A percentile compares a stretch with the other conserved stretches of the same genome.
Conservation (phyloP, 2,329 filamentous ascomycete genomes). For the Penicillium brevicompactum region DNA sequence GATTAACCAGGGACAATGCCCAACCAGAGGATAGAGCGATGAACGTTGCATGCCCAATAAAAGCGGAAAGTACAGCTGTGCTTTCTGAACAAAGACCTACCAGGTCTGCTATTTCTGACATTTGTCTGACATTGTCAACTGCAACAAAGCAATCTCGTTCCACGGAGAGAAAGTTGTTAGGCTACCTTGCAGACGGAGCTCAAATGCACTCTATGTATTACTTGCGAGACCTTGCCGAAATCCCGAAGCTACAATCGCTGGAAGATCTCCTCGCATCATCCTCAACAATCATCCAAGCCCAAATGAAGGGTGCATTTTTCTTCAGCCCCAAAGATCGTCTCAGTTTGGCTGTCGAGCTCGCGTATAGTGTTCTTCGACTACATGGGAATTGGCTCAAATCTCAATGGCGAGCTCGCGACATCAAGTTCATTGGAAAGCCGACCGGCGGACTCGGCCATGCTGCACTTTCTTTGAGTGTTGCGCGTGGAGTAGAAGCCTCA, state of each 20-base stretch:
- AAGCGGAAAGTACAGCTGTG: not conserved
- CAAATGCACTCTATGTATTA: not conserved
- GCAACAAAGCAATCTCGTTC: not conserved
- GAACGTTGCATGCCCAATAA: not conserved
- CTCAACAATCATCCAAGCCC: not conserved
- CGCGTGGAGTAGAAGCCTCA: too few species aligned
- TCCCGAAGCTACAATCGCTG: not conserved
- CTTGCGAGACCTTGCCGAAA: not conserved
- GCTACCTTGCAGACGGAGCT: not conserved
- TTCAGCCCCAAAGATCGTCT: constrained; percentile 10
- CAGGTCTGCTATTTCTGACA: not conserved
- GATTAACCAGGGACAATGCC: not conserved
- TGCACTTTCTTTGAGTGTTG: not conserved
- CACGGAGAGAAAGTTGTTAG: not conserved
- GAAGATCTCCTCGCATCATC: not conserved
- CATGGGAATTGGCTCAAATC: constrained; percentile 21
- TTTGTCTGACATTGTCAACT: not conserved
- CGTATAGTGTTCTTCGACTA: constrained; percentile 21
- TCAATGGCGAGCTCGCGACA: constrained; percentile 15
- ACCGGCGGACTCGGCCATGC: not conserved
- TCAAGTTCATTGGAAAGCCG: constrained; percentile 9
- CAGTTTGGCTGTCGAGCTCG: constrained; percentile 13
- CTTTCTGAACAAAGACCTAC: not conserved
- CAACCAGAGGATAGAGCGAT: not conserved
- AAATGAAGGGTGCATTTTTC: not conserved